Base-by-base conservation (phyloP, 2,329 filamentous ascomycete species). In the Hypoxylon rubiginosum region DNA sequence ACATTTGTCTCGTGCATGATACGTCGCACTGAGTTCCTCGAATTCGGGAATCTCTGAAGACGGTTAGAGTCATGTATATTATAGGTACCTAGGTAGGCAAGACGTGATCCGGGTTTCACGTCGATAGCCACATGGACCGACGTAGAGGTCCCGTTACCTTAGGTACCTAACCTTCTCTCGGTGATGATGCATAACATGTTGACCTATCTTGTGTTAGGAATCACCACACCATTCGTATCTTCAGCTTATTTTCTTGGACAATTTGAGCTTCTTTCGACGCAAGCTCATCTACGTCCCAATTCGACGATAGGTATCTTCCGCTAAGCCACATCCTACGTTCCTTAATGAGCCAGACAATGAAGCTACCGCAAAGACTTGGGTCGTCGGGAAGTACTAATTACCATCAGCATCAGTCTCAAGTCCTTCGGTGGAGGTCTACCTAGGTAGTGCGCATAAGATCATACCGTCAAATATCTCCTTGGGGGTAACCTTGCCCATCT, bases 181-280 rank as follows among this genome's bases (percentile, higher is more conserved):
- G n/a, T n/a, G n/a, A n/a, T n/a, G n/a, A n/a, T n/a, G n/a, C n/a
- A n/a, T n/a, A n/a, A n/a, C 26, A 28, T 4, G 26, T 10, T 41
- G 36, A 7, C 32, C 32, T 34, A 9, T 34, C 13, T 10, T 34
- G n/a, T 39, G 3, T 51, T 7, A 3, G 2, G 19, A 17, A 36
- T 52, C 13, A 52, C 49, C 49, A 52, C 49, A 52, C 49, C 49
- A 52, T 52, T 19, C 49, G 26, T 30, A 52, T 52, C 49, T 52
- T 32, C 17, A 52, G 49, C 30, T 52, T 52, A 36, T 52, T 28
- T 36, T 52, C 15, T 6, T 36, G 7, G 19, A 36, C 28, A 36
- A 52, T 52, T 7, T 52, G 6, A 24, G 26, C 30, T 30, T 32
- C 28, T 39, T 30, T 52, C 7, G 49, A 32, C 15, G 30, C 28